phyloP scores from a whole-genome alignment of 2,329 filamentous ascomycete genomes.

The Pseudocercospora vitis region DNA sequence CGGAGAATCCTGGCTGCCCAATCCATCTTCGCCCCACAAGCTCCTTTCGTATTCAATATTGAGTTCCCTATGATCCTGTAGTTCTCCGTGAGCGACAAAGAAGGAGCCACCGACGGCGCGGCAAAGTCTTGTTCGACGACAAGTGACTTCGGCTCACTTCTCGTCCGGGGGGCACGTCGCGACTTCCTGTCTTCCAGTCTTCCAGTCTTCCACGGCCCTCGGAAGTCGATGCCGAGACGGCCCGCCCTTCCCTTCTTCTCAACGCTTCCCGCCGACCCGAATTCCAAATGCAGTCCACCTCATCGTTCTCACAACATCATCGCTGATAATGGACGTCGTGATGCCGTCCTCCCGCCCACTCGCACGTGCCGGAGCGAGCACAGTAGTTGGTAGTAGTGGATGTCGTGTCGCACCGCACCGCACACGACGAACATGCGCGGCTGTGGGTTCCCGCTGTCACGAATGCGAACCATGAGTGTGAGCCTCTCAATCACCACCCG shows the following conservation, averaged over 20 bases:
- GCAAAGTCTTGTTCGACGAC: not conserved
- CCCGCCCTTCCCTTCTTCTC: not conserved
- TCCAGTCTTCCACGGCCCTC: not conserved
- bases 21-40: not conserved
- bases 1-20: slow-evolving; percentile 4
- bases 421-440: not conserved
- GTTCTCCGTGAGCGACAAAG: not conserved
- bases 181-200: not conserved
- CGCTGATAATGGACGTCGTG: not conserved
- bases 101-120: not conserved
- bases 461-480: not conserved
- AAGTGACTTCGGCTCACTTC: not conserved
- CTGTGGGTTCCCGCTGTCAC: slow-evolving; percentile 3
- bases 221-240: slow-evolving; percentile 1
- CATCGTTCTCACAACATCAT: not conserved
- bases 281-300: not conserved
- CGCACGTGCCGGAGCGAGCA: too few species aligned
- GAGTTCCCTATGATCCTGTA: too few species aligned
- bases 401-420: too few species aligned
- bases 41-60: not conserved
- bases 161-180: not conserved
- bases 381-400: too few species aligned
- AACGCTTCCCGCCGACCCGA: not conserved
- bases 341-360: not conserved
- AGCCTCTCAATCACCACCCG: not conserved